phyloP scores from a whole-genome alignment of 257 asterid genomes.

The Lycium barbarum region DNA sequence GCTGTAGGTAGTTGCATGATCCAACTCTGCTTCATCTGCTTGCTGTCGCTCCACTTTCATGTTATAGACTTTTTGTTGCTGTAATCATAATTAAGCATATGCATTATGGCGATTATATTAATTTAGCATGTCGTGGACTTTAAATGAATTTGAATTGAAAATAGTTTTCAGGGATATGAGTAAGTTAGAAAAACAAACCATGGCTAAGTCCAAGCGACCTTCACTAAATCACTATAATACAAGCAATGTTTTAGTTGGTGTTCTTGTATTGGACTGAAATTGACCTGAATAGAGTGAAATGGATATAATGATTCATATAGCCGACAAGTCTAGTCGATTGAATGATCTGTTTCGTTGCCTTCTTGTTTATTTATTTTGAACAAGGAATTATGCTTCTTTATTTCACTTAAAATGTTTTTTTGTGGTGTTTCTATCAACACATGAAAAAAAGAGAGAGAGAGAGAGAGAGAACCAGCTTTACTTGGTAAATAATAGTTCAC shows the following conservation, averaged over 20 bases:
- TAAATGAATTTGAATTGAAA: conserved; percentile 18
- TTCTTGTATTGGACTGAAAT: neutral
- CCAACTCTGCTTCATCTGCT: conserved; percentile 2
- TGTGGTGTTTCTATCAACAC: neutral
- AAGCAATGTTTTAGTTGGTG: neutral
- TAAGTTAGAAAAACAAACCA: neutral
- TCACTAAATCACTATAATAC: neutral
- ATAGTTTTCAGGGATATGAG: neutral
- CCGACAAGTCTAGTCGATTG: neutral
- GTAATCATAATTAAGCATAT: neutral
- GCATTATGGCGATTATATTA: neutral
- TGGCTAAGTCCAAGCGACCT: neutral
- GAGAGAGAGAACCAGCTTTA: neutral
- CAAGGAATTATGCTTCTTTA: neutral
- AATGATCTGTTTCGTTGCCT: conserved; percentile 15
- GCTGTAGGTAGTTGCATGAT: neutral
- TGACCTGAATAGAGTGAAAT: neutral
- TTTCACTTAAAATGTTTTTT: neutral
- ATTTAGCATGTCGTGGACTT: neutral
- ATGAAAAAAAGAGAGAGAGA: neutral
- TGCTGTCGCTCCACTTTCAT: neutral
- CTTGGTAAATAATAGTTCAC: conserved; percentile 9
- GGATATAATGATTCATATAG: neutral
- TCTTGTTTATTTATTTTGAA: neutral
- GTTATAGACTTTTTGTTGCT: conserved; percentile 13